Conservation (phyloP, 345 rosid genomes). For the Hevea brasiliensis region DNA sequence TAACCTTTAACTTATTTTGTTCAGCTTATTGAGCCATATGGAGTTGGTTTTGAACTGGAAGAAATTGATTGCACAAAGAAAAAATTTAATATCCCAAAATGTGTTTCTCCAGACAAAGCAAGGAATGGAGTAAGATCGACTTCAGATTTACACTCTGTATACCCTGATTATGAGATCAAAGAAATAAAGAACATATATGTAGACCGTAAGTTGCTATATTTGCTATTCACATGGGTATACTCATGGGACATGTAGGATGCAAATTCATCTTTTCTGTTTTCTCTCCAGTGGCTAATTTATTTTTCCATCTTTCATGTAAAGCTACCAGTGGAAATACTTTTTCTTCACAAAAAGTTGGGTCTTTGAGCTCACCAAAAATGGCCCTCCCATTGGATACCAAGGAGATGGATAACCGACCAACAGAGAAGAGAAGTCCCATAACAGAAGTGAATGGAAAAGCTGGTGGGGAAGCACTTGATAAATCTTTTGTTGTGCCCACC, state of each 20-base stretch:
- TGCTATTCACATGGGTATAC: background rate
- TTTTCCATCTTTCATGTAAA: slow-evolving; percentile 35
- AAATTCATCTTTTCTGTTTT: background rate
- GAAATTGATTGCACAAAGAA: slow-evolving; percentile 46
- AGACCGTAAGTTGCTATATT: slow-evolving; percentile 64
- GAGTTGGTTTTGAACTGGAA: slow-evolving; percentile 42
- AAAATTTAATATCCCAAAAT: slow-evolving; percentile 43
- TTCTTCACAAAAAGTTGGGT: slow-evolving; percentile 42
- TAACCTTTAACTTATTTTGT: slow-evolving; percentile 4
- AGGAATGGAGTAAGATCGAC: slow-evolving; percentile 43
- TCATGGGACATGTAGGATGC: background rate
- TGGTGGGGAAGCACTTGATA: slow-evolving; percentile 47
- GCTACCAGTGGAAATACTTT: slow-evolving; percentile 66
- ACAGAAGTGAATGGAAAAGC: slow-evolving; percentile 33
- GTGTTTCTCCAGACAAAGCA: slow-evolving; percentile 45
- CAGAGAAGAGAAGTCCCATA: slow-evolving; percentile 43
- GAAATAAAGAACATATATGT: slow-evolving; percentile 95
- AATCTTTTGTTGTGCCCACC: slow-evolving; percentile 39
- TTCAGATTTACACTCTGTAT: slow-evolving; percentile 37
- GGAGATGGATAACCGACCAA: slow-evolving; percentile 28
- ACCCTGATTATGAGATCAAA: slow-evolving; percentile 70
- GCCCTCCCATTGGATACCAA: slow-evolving; percentile 32
- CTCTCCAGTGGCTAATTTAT: slow-evolving; percentile 15
- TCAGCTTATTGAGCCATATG: slow-evolving; percentile 84
- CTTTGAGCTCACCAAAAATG: slow-evolving; percentile 49